Evolutionary conservation across 768 basidiomycete species (phyloP).

Genomic region (Tulasnella sp.): DNA sequence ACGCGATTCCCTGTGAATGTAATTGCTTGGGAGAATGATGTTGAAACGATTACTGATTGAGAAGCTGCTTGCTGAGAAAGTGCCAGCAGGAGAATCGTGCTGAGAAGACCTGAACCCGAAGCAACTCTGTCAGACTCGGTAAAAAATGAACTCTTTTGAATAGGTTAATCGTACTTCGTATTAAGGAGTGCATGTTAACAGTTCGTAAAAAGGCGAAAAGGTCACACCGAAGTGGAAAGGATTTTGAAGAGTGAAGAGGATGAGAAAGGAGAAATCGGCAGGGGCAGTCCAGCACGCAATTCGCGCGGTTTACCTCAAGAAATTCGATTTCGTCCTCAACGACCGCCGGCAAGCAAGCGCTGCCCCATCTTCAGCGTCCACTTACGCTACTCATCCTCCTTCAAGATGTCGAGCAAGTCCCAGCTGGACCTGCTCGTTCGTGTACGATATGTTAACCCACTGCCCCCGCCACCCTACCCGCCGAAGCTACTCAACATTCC

Average conservation of each 20-base stretch:
- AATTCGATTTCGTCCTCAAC: conserved; percentile 1
- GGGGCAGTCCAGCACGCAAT: neutral
- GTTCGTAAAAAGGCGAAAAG: neutral
- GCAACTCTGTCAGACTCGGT: neutral
- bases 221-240: neutral
- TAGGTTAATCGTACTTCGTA: neutral
- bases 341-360: neutral
- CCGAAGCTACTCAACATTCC: conserved; percentile 88
- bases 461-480: conserved; percentile 94
- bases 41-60: neutral
- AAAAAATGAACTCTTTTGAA: neutral
- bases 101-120: neutral
- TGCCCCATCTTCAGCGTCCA: neutral
- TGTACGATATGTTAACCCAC: conserved; percentile 87
- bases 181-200: neutral
- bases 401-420: conserved; percentile 16
- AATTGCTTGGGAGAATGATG: conserved; percentile 1
- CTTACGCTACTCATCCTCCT: neutral
- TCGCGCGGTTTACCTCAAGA: conserved; percentile 1
- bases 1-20: neutral
- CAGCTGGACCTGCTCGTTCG: conserved; percentile 84
- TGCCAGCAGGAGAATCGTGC: conserved; percentile 5
- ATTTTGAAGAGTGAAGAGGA: neutral
- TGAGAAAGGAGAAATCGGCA: neutral
- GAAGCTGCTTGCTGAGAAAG: neutral